Conservation (phyloP, 495 filamentous ascomycete species). For the Rusavskia elegans region DNA sequence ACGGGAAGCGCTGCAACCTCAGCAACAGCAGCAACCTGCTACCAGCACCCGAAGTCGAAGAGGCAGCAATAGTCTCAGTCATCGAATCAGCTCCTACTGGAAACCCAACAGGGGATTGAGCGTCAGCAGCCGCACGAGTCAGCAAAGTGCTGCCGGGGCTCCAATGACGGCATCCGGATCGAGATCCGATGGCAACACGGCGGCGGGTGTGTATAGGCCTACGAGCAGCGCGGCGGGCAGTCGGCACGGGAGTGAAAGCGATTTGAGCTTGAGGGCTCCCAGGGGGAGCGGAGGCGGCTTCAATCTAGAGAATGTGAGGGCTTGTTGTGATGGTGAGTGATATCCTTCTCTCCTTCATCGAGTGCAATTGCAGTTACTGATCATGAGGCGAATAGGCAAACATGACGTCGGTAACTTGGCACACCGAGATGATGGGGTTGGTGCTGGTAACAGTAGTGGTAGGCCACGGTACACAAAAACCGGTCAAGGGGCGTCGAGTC, state of each 20-base stretch:
- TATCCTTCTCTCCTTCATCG: background rate
- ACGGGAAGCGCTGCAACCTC: background rate
- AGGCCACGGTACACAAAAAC: background rate
- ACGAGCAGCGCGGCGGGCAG: background rate
- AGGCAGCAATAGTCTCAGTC: background rate
- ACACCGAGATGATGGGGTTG: background rate
- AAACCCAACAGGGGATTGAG: background rate
- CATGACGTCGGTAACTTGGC: conserved; percentile 28
- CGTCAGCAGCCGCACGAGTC: background rate
- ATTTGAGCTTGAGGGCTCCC: conserved; percentile 51
- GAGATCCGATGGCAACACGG: background rate
- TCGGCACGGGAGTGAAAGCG: conserved; percentile 43
- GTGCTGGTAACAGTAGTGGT: background rate
- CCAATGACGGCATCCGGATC: background rate
- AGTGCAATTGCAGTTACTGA: background rate
- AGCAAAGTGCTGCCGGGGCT: background rate
- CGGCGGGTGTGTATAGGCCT: background rate
- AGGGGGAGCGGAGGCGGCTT: conserved; percentile 26
- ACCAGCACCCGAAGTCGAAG: background rate
- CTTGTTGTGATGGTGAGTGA: conserved; percentile 85
- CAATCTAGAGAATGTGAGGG: conserved; percentile 76
- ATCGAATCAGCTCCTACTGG: background rate
- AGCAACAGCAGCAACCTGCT: background rate
- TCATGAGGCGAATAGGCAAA: conserved; percentile 38
- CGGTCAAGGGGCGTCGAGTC: background rate